Percentiles rank a stretch among this genome's conserved stretches.
Conservation (phyloP, 83 land plant genomes). For the Picea mariana region DNA sequence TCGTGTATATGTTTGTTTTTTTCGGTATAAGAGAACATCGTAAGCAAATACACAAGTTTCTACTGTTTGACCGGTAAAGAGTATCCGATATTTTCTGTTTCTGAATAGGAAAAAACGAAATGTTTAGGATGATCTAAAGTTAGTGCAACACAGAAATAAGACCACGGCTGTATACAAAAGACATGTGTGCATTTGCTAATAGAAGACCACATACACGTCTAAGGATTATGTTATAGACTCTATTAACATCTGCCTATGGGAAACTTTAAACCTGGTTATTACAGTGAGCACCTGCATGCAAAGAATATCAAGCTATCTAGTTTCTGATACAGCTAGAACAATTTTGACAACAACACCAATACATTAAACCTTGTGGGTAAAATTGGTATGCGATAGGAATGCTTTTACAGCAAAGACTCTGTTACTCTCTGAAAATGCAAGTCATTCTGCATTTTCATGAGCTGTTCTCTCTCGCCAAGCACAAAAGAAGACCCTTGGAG, state of each 20-base stretch:
- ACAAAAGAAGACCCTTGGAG: too few species aligned
- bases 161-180: not conserved
- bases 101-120: too few species aligned
- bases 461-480: too few species aligned
- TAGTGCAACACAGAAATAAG: not conserved
- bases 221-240: not conserved
- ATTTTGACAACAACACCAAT: not conserved
- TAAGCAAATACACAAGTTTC: not conserved
- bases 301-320: not conserved
- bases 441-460: too few species aligned
- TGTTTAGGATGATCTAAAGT: too few species aligned
- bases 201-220: not conserved
- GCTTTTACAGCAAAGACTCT: too few species aligned
- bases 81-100: not conserved
- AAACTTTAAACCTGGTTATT: constrained; percentile 2
- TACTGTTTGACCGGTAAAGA: not conserved
- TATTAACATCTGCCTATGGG: not conserved
- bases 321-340: not conserved
- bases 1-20: not conserved
- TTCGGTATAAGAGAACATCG: not conserved
- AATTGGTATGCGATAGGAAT: not conserved
- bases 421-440: too few species aligned
- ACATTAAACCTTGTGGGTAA: not conserved
- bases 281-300: not conserved
- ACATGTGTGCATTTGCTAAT: not conserved